Evolutionary conservation across 2,329 filamentous ascomycete species (phyloP).

Genomic region (Zymoseptoria passerinii): DNA sequence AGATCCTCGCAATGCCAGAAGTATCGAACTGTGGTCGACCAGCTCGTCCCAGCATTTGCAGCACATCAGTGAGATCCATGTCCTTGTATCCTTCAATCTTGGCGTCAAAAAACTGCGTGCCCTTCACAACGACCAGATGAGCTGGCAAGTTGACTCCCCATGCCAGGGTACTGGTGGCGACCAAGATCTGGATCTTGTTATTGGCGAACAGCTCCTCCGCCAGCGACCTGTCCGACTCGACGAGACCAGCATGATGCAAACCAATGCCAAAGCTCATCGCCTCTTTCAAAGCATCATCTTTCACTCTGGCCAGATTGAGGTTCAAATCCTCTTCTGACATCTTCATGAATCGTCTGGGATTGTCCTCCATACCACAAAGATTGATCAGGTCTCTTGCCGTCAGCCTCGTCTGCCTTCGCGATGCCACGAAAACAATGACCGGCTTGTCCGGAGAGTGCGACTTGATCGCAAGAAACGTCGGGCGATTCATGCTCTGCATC

Average conservation of each 20-base stretch:
- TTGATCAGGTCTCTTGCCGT: conserved; percentile 97
- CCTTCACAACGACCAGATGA: conserved; percentile 94
- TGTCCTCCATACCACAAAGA: conserved; percentile 96
- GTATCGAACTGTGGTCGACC: conserved; percentile 94
- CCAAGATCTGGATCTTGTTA: conserved; percentile 95
- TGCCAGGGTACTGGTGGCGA: conserved; percentile 90
- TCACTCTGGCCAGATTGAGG: conserved; percentile 77
- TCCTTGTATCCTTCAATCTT: conserved; percentile 97
- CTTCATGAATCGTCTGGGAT: conserved; percentile 81
- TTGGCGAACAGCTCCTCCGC: conserved; percentile 92
- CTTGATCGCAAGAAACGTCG: conserved; percentile 93
- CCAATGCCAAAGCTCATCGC: conserved; percentile 97
- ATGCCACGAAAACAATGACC: conserved; percentile 96
- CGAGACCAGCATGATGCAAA: conserved; percentile 90
- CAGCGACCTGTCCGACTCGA: conserved; percentile 85
- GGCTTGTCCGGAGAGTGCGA: conserved; percentile 93
- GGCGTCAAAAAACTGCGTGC: conserved; percentile 95
- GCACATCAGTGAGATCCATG: conserved; percentile 95
- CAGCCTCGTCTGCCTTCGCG: conserved; percentile 83
- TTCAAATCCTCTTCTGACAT: conserved; percentile 95
- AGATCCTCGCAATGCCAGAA: conserved; percentile 91
- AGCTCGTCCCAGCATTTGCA: conserved; percentile 95
- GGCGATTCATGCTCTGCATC: conserved; percentile 99
- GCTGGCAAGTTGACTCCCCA: conserved; percentile 98
- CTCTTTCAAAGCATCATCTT: conserved; percentile 86